Conservation (phyloP, 768 basidiomycete species). For the Trichaptum fuscoviolaceum region DNA sequence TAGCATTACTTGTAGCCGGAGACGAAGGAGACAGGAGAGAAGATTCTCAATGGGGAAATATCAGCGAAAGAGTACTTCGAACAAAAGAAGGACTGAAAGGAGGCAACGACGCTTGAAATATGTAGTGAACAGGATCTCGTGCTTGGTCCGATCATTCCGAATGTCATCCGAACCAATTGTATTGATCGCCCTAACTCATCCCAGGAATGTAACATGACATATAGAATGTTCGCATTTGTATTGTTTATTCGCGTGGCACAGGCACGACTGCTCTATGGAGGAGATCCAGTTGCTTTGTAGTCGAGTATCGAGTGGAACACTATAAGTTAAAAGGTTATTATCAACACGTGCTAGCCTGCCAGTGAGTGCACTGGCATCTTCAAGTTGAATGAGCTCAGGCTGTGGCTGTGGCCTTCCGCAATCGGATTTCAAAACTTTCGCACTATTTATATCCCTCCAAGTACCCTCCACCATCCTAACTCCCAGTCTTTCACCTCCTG, state of each 20-base stretch:
- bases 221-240: conserved; percentile 9
- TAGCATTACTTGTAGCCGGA: conserved; percentile 22
- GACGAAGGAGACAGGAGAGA: conserved; percentile 48
- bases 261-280: not conserved
- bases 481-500: no score
- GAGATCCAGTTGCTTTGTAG: no score
- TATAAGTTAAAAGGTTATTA: not conserved
- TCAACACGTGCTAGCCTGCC: not conserved
- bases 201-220: not conserved
- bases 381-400: no score
- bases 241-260: conserved; percentile 3
- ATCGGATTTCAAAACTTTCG: not conserved
- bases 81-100: not conserved
- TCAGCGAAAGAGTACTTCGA: conserved; percentile 5
- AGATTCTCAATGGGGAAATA: conserved; percentile 46
- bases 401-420: not conserved
- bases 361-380: no score
- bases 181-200: conserved; percentile 4
- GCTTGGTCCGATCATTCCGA: not conserved
- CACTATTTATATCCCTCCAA: not conserved
- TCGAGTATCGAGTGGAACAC: no score
- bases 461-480: no score
- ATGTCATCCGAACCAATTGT: conserved; percentile 3
- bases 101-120: not conserved
- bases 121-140: conserved; percentile 3